Evolutionary conservation across 108 stramenopile genomes (phyloP), one percentile per base, ranked within the genome.

Genomic region (Discostella stelligeroides): DNA sequence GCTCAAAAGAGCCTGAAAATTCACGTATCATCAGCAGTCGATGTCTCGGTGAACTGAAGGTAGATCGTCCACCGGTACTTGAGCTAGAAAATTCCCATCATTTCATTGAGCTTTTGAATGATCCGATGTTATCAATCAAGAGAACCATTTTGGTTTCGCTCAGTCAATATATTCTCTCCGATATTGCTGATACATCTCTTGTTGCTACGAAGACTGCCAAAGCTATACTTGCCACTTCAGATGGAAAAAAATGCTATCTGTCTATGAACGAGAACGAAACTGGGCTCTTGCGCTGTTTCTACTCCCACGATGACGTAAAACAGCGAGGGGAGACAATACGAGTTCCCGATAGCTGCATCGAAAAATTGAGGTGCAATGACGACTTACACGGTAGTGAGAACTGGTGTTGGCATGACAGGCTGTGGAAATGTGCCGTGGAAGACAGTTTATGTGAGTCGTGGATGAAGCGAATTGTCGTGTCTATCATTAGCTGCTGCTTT

Each of bases 401-500:
- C 58, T 91, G 92, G 89, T 94, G 92, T 55, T 94, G 88, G 88
- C 75, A 72, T 39, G 72, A 74, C 27, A 60, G 50, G 12, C 37
- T 90, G 20, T 94, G 92, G 92, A 68, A 27, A 50, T 60, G 40
- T 23, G 46, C 41, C 38, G 28, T 7, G 8, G 34, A 27, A 15
- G 65, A 72, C 27, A 20, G 25, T 28, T 50, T 66, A 13, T 85
- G 72, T 59, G 83, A 84, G 23, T 30, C 61, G 17, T 94, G 92
- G 92, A 86, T 94, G 30, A 82, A 83, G 51, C 53, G 63, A 14
- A 48, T 91, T 17, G 78, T 80, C 9, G 53, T 73, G 12, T 66
- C 92, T n/a, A 78, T 94, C 18, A 88, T 94, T 37, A 50, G 66
- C 29, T 93, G 89, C 59, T 87, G 85, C 66, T 76, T 79, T 63